Percentiles rank a stretch among this genome's conserved stretches.
Evolutionary conservation across 192 early-diverging fungal species (phyloP).

Genomic region (Backusella morwellensis): DNA sequence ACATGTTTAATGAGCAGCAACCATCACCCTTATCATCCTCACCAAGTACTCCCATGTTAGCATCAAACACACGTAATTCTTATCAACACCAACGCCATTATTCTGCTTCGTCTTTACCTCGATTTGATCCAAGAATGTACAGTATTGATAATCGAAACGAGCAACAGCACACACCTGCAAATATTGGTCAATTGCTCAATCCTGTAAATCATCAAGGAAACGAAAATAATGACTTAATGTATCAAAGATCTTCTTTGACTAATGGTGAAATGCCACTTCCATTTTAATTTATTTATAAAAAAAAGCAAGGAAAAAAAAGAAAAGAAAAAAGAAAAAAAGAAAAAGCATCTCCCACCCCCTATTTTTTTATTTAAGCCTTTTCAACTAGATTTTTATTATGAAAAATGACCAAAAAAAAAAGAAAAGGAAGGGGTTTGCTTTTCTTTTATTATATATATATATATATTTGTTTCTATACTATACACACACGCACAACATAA

Average conservation of each 20-base stretch:
- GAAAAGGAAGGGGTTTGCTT: not conserved
- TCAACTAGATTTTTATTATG: too few species aligned
- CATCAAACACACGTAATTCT: constrained; percentile 9
- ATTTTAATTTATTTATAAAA: not conserved
- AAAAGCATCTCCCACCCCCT: too few species aligned
- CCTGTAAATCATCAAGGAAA: constrained; percentile 14
- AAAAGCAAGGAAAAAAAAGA: not conserved
- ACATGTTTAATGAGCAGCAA: not conserved
- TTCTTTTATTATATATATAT: not conserved
- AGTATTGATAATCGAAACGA: not conserved
- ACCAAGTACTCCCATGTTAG: constrained; percentile 20
- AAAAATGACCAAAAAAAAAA: not conserved
- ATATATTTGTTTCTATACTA: too few species aligned
- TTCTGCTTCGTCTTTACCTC: constrained; percentile 15
- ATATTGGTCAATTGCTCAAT: constrained; percentile 29
- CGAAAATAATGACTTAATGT: not conserved
- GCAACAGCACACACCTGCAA: not conserved
- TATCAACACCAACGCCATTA: constrained; percentile 20
- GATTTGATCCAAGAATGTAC: constrained; percentile 13
- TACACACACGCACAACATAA: too few species aligned
- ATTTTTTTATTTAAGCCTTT: too few species aligned
- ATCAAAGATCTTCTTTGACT: not conserved
- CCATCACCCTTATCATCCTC: constrained; percentile 15
- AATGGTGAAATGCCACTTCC: not conserved
- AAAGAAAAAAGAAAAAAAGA: too few species aligned